A percentile compares a stretch with the other conserved stretches of the same genome.
phyloP scores from a whole-genome alignment of 352 stramenopile species.

The Phytophthora citrophthora region DNA sequence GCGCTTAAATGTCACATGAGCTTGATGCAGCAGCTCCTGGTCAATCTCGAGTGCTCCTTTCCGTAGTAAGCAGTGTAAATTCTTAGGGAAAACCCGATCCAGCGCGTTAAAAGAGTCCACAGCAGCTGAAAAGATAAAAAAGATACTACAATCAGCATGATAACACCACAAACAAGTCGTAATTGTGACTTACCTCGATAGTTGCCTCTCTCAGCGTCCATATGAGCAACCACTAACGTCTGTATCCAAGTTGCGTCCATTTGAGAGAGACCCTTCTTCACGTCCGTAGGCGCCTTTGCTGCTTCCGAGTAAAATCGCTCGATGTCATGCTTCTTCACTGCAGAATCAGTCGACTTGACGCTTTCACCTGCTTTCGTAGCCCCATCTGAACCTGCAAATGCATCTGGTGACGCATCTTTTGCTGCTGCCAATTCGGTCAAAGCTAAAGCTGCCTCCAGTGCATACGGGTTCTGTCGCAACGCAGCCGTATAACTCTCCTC shows the following conservation, averaged over 20 bases:
- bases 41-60: slow-evolving; percentile 69
- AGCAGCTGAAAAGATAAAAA: slow-evolving; percentile 32
- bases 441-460: slow-evolving; percentile 77
- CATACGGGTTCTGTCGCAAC: slow-evolving; percentile 75
- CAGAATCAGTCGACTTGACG: not conserved
- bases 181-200: slow-evolving; percentile 37
- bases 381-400: slow-evolving; percentile 28
- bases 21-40: slow-evolving; percentile 63
- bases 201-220: slow-evolving; percentile 50
- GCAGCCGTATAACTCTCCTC: slow-evolving; percentile 65
- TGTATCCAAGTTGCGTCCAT: slow-evolving; percentile 65
- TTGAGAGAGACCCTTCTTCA: slow-evolving; percentile 7
- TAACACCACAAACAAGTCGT: not conserved
- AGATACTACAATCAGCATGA: not conserved
- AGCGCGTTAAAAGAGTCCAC: slow-evolving; percentile 48
- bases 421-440: slow-evolving; percentile 60
- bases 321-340: slow-evolving; percentile 48
- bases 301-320: slow-evolving; percentile 53
- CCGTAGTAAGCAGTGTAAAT: slow-evolving; percentile 65
- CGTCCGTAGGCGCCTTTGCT: slow-evolving; percentile 7
- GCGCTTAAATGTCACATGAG: slow-evolving; percentile 56
- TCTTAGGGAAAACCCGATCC: slow-evolving; percentile 62
- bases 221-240: slow-evolving; percentile 58
- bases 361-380: slow-evolving; percentile 16
- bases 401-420: slow-evolving; percentile 44